Base-by-base conservation (phyloP, 2,329 filamentous ascomycete species). In the Aspergillus nomiae region DNA sequence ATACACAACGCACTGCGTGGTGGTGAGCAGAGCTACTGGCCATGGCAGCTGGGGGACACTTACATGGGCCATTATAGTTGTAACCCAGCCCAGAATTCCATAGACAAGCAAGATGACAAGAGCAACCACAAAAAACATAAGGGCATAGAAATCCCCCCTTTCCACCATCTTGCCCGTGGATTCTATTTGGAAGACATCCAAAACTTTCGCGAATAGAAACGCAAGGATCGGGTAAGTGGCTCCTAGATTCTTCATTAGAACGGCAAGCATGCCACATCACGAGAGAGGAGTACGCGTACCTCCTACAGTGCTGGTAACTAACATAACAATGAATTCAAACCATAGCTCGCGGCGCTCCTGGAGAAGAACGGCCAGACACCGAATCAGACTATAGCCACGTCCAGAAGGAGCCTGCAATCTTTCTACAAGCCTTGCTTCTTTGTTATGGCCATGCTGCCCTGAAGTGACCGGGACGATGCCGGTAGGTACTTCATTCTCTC, bases 111-210 rank as follows among this genome's bases (percentile, higher is more conserved):
- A 28, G 16, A 54, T 55, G 4, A 51, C 60, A 7, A 62, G 24
- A 11, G 60, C 60, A 16, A 62, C 11, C 4, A 62, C 60, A 41
- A 62, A 59, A 38, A 62, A 62, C 60, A 62, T 62, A 7, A 62
- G 56, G 8, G 60, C 60, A 43, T 58, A 62, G 50, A 62, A 62
- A 45, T 62, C 56, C 4, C 55, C 60, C 55, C 24, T 30, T 30
- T 55, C 51, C 2, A 59, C 36, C 58, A 59, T 59, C 36, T 54
- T 30, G 34, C 48, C 41, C 2, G 46, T 28, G 24, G 58, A 36
- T 32, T 24, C 1, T 12, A 53, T 43, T 45, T 59, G 58, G 32
- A 59, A 59, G 10, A 59, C 58, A 54, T 54, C 19, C 19, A 59
- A 21, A 0, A 59, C 38, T 5, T 19, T 59, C 4, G 58, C 46